Evolutionary conservation across 176 grass and related monocot species (phyloP), one percentile per base, ranked within the genome.

Genomic region (Chloris gayana): DNA sequence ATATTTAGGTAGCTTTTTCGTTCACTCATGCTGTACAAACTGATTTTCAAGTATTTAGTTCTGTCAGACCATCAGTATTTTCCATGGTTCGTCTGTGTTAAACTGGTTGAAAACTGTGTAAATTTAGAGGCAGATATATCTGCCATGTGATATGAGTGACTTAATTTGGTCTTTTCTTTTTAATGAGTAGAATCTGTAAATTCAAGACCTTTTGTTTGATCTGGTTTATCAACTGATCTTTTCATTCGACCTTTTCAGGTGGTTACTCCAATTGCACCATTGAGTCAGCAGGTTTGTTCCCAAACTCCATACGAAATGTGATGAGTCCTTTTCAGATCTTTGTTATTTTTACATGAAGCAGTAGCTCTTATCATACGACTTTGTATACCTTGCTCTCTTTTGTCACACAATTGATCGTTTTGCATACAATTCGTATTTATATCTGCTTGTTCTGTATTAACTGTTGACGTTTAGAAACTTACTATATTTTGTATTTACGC

Each of bases 251-350:
- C 49, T 92, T 74, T 89, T n/a, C 83, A 99, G 92, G 96, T 99
- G 69, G 92, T 99, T 68, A 99, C 96, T n/a, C 96, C 96, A 73
- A 91, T 99, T 67, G 92, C 96, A 86, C 96, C 96, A 61, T 88
- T 99, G 65, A 99, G 93, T 65, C 96, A 99, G 71, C 96, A 99
- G 92, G 96, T 99, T 91, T 85, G 87, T 89, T 72, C 74, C 3
- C 17, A 73, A 76, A 73, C 61, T 39, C 21, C 22, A 81, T 57
- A 67, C 7, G 13, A 32, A 19, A 49, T 72, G 27, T 8, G 54
- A 50, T 56, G 44, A 10, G 51, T 38, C 19, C 6, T 87, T 53
- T 61, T 57, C 45, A n/a, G n/a, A n/a, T n/a, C n/a, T 57, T 75
- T 26, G 50, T 35, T 73, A 50, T 18, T 35, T 35, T 35, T 33